phyloP scores from a whole-genome alignment of 2,329 filamentous ascomycete species.

The Phialophora tarda region DNA sequence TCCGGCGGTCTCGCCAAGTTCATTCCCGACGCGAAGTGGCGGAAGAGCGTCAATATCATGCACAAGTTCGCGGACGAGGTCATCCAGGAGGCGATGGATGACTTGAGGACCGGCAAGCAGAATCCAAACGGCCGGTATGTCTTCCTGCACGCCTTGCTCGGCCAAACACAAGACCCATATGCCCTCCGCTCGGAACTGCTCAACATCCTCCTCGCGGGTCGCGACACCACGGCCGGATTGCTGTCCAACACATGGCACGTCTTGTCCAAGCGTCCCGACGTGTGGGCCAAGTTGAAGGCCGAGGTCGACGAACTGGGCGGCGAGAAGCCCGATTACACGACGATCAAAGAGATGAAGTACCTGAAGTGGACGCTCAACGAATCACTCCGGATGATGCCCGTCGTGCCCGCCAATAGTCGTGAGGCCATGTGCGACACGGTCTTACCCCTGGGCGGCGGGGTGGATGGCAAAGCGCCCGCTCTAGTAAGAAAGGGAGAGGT shows the following conservation, averaged over 20 bases:
- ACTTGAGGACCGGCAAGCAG: slow-evolving; percentile 21
- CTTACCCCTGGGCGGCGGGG: slow-evolving; percentile 57
- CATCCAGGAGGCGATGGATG: slow-evolving; percentile 34
- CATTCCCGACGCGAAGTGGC: slow-evolving; percentile 33
- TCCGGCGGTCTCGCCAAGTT: slow-evolving; percentile 30
- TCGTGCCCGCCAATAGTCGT: slow-evolving; percentile 50
- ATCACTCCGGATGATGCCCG: slow-evolving; percentile 53
- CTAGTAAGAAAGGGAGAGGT: slow-evolving; percentile 55
- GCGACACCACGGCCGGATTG: slow-evolving; percentile 48
- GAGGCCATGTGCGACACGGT: slow-evolving; percentile 50
- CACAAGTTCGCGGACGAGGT: slow-evolving; percentile 36
- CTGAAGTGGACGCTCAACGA: slow-evolving; percentile 42
- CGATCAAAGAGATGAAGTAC: slow-evolving; percentile 40
- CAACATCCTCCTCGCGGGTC: slow-evolving; percentile 48
- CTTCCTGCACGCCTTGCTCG: slow-evolving; percentile 38
- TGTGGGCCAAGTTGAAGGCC: slow-evolving; percentile 53
- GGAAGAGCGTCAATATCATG: slow-evolving; percentile 35
- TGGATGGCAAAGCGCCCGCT: slow-evolving; percentile 54
- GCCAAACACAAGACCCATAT: slow-evolving; percentile 36
- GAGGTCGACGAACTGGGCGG: slow-evolving; percentile 40
- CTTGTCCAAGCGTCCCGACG: slow-evolving; percentile 42
- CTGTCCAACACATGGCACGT: slow-evolving; percentile 45
- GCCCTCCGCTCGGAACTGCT: slow-evolving; percentile 41
- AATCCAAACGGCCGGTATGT: slow-evolving; percentile 59
- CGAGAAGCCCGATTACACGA: slow-evolving; percentile 34